Percentiles rank a stretch among this genome's conserved stretches.
These are phyloP conservation scores for Ascochyta clinopodiicola DNA, from an alignment of 2,329 filamentous ascomycete species.

Conservation along the genomic window DNA sequence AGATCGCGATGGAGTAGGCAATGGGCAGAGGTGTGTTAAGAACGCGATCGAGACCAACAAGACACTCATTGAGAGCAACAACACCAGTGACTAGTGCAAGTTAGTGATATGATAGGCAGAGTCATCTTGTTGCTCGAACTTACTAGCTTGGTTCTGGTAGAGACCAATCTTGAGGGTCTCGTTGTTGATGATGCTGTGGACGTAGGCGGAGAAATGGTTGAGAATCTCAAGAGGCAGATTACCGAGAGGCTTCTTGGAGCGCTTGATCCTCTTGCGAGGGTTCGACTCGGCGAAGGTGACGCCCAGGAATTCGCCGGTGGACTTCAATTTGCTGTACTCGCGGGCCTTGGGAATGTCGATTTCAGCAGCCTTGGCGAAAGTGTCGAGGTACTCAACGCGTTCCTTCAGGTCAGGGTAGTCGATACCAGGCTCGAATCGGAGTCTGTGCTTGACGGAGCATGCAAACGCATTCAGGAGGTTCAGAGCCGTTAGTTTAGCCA, in stretches of 20 bases:
- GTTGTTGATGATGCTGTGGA: slow-evolving; percentile 66
- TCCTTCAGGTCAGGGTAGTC: slow-evolving; percentile 76
- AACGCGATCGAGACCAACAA: slow-evolving; percentile 77
- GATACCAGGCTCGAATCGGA: slow-evolving; percentile 83
- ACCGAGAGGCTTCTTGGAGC: slow-evolving; percentile 73
- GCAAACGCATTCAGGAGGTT: slow-evolving; percentile 81
- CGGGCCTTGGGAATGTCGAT: slow-evolving; percentile 45
- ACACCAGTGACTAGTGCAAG: slow-evolving; percentile 61
- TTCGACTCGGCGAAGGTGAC: slow-evolving; percentile 79
- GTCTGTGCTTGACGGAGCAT: slow-evolving; percentile 79
- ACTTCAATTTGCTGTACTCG: slow-evolving; percentile 59
- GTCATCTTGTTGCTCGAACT: slow-evolving; percentile 5
- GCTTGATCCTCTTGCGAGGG: slow-evolving; percentile 78
- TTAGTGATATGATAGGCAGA: neutral
- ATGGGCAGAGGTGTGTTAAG: slow-evolving; percentile 82
- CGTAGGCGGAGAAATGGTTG: slow-evolving; percentile 71
- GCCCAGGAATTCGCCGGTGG: slow-evolving; percentile 74
- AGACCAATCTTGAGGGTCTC: slow-evolving; percentile 63
- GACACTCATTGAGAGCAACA: slow-evolving; percentile 71
- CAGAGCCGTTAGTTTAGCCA: slow-evolving; percentile 75
- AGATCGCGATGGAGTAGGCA: slow-evolving; percentile 83
- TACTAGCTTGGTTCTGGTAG: slow-evolving; percentile 64
- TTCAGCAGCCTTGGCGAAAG: slow-evolving; percentile 70
- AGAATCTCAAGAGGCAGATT: slow-evolving; percentile 86
- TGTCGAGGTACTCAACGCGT: slow-evolving; percentile 74